Evolutionary conservation across 495 filamentous ascomycete genomes (phyloP).

Genomic region (Alectoria sarmentosa): DNA sequence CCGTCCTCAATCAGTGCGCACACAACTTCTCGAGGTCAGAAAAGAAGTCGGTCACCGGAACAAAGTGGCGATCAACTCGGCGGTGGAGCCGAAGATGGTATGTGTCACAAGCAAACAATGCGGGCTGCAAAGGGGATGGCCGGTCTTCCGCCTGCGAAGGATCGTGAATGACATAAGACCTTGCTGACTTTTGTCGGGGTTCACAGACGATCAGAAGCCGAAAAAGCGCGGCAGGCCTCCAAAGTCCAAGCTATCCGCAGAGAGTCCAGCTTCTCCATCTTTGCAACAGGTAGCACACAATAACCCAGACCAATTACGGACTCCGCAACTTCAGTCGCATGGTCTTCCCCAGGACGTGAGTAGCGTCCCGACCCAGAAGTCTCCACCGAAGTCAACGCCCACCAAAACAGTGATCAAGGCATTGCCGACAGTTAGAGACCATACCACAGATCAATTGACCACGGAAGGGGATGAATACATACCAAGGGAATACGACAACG

Average conservation of each 20-base stretch:
- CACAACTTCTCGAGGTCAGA: constrained; percentile 66
- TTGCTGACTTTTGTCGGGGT: constrained; percentile 15
- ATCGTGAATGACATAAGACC: constrained; percentile 1
- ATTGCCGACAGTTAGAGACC: constrained; percentile 89
- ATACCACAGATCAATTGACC: constrained; percentile 94
- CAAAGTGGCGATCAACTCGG: constrained; percentile 50
- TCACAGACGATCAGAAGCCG: constrained; percentile 62
- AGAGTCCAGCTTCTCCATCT: constrained; percentile 36
- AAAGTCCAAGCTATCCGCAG: constrained; percentile 52
- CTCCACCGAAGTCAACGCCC: constrained; percentile 82
- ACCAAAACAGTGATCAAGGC: constrained; percentile 85
- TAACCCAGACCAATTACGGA: constrained; percentile 53
- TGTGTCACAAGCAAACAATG: constrained; percentile 37
- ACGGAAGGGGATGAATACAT: constrained; percentile 94
- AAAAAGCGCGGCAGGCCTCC: constrained; percentile 85
- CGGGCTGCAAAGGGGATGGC: constrained; percentile 11
- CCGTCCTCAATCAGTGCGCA: constrained; percentile 42
- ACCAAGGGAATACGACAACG: constrained; percentile 83
- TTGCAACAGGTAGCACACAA: constrained; percentile 45
- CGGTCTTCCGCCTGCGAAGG: background rate
- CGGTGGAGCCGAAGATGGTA: constrained; percentile 78
- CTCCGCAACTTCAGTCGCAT: constrained; percentile 69
- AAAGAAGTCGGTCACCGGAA: constrained; percentile 91
- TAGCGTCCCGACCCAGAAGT: constrained; percentile 60
- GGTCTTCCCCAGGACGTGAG: constrained; percentile 51